Conservation (phyloP, 2,329 filamentous ascomycete species). For the Alternaria arborescens region DNA sequence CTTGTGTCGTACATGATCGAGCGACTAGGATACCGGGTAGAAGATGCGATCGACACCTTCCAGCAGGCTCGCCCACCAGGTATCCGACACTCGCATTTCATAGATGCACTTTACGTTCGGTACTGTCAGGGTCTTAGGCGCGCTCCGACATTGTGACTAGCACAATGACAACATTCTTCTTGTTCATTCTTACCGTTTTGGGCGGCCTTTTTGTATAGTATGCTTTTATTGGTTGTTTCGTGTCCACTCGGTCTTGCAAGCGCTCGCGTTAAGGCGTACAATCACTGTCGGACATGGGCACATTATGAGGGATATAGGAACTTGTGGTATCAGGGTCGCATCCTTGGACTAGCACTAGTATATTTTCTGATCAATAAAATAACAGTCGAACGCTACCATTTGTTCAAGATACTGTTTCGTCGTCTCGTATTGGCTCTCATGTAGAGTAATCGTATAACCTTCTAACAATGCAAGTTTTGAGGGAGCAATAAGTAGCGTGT, state of each 20-base stretch:
- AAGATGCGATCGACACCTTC: slow-evolving; percentile 83
- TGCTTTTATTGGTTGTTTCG: not conserved
- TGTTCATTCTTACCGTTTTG: not conserved
- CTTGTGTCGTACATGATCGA: slow-evolving; percentile 92
- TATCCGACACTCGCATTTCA: slow-evolving; percentile 88
- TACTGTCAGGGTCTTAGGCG: slow-evolving; percentile 66
- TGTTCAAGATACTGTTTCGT: not conserved
- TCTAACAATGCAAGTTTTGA: not conserved
- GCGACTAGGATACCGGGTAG: slow-evolving; percentile 72
- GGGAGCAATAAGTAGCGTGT: not conserved
- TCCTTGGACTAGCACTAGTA: not conserved
- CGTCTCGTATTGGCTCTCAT: not conserved
- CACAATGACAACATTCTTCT: not conserved
- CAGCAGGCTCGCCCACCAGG: slow-evolving; percentile 76
- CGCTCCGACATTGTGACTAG: slow-evolving; percentile 39
- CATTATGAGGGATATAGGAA: not conserved
- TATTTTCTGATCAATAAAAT: not conserved
- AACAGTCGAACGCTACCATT: not conserved
- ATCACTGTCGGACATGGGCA: not conserved
- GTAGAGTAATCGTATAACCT: not conserved
- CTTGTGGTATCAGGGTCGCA: not conserved
- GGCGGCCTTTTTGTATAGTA: slow-evolving; percentile 9
- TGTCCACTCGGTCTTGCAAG: not conserved
- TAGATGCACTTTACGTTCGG: slow-evolving; percentile 81
- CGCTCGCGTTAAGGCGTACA: slow-evolving; percentile 10